Percentiles rank a stretch among this genome's conserved stretches.
These are phyloP conservation scores for Rhododendron mucronatum DNA, from an alignment of 148 eudicot species.

Conservation along the genomic window DNA sequence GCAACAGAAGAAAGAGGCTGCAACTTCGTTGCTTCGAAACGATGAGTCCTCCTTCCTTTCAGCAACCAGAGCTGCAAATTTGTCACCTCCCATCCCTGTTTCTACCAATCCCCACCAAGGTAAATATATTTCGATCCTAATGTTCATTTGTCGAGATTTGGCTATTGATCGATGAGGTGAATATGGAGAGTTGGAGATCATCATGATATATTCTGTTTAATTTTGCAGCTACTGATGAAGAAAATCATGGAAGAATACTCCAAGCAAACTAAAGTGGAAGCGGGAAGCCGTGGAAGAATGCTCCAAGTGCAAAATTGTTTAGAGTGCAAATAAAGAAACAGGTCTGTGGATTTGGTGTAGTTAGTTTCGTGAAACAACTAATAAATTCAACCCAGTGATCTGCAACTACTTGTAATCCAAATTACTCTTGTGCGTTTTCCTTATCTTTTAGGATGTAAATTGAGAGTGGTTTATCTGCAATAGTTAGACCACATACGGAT, in stretches of 20 bases:
- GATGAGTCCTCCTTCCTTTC: not conserved
- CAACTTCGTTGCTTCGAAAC: not conserved
- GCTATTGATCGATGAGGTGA: not conserved
- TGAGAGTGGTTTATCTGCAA: not conserved
- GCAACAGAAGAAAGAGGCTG: conserved; percentile 22
- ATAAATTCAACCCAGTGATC: not conserved
- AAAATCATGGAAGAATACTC: conserved; percentile 53
- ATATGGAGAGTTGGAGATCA: not conserved
- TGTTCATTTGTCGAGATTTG: not conserved
- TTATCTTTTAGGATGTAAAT: not conserved
- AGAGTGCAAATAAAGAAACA: not conserved
- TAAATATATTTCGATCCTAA: not conserved
- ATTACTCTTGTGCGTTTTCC: not conserved
- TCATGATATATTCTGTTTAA: conserved; percentile 3
- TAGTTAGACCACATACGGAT: not conserved
- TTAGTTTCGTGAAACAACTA: not conserved
- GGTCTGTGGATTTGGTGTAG: not conserved
- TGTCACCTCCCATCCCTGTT: conserved; percentile 2
- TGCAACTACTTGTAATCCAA: not conserved
- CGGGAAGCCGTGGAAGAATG: not conserved
- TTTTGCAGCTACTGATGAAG: conserved; percentile 51
- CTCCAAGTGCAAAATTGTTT: not conserved
- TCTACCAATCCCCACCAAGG: not conserved
- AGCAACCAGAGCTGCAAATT: not conserved
- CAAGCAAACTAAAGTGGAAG: conserved; percentile 50